Conservation (phyloP, 371 early-diverging fungal species). For the Zychaea mexicana region DNA sequence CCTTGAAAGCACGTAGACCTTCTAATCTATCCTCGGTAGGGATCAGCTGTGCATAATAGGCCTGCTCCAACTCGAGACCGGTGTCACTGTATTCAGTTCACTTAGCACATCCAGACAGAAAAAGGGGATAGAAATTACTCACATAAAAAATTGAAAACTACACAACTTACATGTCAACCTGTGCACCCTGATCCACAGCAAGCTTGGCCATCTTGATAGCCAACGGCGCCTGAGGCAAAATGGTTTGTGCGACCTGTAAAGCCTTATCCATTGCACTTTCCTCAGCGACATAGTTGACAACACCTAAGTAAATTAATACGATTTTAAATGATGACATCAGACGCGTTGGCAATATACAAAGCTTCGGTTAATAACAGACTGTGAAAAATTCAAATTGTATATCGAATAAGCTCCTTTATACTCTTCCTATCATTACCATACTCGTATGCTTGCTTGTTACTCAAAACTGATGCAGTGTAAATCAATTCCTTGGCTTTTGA, state of each 20-base stretch:
- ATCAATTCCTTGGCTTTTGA: slow-evolving; percentile 93
- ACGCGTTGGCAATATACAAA: too few relatives aligned
- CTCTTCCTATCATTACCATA: too few relatives aligned
- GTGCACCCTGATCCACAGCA: slow-evolving; percentile 82
- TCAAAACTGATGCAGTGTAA: slow-evolving; percentile 79
- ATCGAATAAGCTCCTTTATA: too few relatives aligned
- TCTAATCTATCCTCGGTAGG: slow-evolving; percentile 95
- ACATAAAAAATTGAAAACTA: too few relatives aligned
- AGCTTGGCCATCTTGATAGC: slow-evolving; percentile 89
- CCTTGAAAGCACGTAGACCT: slow-evolving; percentile 77
- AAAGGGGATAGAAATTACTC: neutral
- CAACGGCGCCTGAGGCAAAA: slow-evolving; percentile 87
- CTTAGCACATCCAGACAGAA: neutral
- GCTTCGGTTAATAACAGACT: too few relatives aligned
- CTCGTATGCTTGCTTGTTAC: slow-evolving; percentile 64
- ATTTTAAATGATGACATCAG: too few relatives aligned
- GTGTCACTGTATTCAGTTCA: slow-evolving; percentile 55
- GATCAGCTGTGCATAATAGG: slow-evolving; percentile 94
- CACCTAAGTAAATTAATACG: slow-evolving; percentile 42
- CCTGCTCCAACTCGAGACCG: slow-evolving; percentile 91
- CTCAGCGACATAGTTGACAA: slow-evolving; percentile 80
- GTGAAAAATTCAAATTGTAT: too few relatives aligned
- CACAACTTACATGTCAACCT: slow-evolving; percentile 84
- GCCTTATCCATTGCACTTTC: slow-evolving; percentile 74
- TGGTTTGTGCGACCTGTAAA: slow-evolving; percentile 77